These are phyloP conservation scores for Chlorella variabilis DNA, from an alignment of 163 green algal species.

Conservation along the genomic window DNA sequence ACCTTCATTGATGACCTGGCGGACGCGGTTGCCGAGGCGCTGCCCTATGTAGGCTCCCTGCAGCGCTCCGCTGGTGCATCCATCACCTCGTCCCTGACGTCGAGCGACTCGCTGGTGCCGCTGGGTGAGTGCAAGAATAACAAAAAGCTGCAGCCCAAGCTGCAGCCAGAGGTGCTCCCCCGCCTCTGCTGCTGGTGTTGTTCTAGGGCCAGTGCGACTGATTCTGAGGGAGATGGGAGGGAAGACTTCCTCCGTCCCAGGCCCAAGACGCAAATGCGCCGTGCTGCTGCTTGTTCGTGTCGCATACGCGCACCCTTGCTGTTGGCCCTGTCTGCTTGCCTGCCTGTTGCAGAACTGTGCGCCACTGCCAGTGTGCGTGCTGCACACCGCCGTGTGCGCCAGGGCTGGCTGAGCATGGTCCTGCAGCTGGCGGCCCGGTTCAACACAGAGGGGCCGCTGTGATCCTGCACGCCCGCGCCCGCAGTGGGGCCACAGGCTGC, in stretches of 20 bases:
- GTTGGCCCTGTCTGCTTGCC: not conserved
- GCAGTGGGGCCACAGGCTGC: not conserved
- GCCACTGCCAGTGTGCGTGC: not conserved
- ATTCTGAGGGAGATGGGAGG: no score
- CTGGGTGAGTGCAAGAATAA: conserved; percentile 59
- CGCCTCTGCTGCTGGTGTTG: not conserved
- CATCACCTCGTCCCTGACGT: not conserved
- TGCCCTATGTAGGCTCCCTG: conserved; percentile 1
- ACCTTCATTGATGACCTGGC: conserved; percentile 97
- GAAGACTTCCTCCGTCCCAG: no score
- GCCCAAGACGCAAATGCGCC: no score
- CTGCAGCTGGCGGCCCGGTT: conserved; percentile 16
- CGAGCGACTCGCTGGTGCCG: conserved; percentile 77
- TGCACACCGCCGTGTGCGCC: not conserved
- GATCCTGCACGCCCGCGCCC: not conserved
- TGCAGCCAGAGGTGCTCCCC: no score
- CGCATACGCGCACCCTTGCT: no score
- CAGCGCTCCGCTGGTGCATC: not conserved
- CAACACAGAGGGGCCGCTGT: conserved; percentile 9
- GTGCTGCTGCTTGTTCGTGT: no score
- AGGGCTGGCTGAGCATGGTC: not conserved
- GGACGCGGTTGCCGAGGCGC: conserved; percentile 74
- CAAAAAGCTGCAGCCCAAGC: no score
- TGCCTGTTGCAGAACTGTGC: conserved; percentile 2
- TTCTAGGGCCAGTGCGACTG: not conserved